phyloP scores from a whole-genome alignment of 345 rosid species.

The Pistacia integerrima region DNA sequence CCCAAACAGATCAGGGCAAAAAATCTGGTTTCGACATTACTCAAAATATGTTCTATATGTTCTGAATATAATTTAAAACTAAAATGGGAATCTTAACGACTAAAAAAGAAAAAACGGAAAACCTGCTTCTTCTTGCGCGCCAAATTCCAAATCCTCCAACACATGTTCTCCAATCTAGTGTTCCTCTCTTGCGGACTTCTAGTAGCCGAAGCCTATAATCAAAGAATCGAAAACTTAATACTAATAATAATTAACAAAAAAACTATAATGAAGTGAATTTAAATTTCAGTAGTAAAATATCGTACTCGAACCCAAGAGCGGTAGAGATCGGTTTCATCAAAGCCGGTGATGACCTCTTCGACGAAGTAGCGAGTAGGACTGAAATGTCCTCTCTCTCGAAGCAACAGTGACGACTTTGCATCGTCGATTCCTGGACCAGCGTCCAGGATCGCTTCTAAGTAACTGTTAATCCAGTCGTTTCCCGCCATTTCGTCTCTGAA shows the following conservation, averaged over 20 bases:
- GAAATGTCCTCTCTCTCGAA: slow-evolving; percentile 81
- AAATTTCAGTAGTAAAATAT: background rate
- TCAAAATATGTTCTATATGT: background rate
- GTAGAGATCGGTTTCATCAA: slow-evolving; percentile 90
- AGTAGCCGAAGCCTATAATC: slow-evolving; percentile 70
- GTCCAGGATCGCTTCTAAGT: slow-evolving; percentile 67
- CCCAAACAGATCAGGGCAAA: background rate
- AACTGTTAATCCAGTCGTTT: slow-evolving; percentile 75
- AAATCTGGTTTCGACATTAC: background rate
- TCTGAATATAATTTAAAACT: background rate
- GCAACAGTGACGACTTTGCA: slow-evolving; percentile 55
- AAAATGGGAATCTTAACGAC: background rate
- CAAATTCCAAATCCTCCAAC: slow-evolving; percentile 92
- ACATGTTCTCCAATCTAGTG: slow-evolving; percentile 82
- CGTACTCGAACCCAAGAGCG: slow-evolving; percentile 80
- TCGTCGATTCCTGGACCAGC: slow-evolving; percentile 53
- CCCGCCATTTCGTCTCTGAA: slow-evolving; percentile 50
- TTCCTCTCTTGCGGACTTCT: slow-evolving; percentile 84
- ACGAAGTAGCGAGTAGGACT: slow-evolving; percentile 80
- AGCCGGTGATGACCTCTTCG: slow-evolving; percentile 75
- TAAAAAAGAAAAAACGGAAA: background rate
- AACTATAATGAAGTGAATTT: background rate
- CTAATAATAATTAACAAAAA: background rate
- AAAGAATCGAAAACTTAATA: background rate
- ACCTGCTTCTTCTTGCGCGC: slow-evolving; percentile 92